phyloP scores from a whole-genome alignment of 306 rosid species.

The Trifolium repens region DNA sequence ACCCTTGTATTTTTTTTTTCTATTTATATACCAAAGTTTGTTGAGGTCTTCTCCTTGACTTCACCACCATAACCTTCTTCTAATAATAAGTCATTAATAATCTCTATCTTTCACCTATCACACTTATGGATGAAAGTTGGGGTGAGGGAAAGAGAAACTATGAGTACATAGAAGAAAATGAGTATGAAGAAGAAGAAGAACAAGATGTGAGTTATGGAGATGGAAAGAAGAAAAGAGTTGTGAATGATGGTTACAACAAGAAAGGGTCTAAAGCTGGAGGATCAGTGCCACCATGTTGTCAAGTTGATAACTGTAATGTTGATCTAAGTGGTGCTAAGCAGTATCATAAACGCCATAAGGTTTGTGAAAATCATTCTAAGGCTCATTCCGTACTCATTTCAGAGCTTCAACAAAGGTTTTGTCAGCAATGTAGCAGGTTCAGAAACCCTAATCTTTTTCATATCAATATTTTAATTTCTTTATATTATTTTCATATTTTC shows the following conservation, averaged over 20 bases:
- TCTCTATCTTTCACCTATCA: background rate
- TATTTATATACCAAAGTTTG: constrained; percentile 45
- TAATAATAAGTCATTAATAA: background rate
- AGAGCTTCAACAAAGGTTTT: constrained; percentile 73
- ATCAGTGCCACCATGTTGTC: constrained; percentile 59
- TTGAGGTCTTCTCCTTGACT: constrained; percentile 46
- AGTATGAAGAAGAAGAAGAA: constrained; percentile 53
- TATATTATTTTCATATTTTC: background rate
- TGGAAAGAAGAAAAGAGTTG: constrained; percentile 52
- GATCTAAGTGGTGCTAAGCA: constrained; percentile 75
- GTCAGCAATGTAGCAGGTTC: constrained; percentile 99
- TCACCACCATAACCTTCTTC: constrained; percentile 20
- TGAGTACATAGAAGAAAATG: constrained; percentile 44
- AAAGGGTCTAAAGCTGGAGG: constrained; percentile 58
- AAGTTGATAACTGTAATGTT: constrained; percentile 70
- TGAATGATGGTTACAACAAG: constrained; percentile 32
- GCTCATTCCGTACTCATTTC: constrained; percentile 62
- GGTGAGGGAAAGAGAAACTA: constrained; percentile 66
- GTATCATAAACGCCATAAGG: constrained; percentile 87
- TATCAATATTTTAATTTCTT: background rate
- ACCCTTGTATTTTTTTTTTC: constrained; percentile 39
- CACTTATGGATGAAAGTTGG: constrained; percentile 60
- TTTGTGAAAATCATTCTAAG: constrained; percentile 85
- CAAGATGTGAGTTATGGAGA: constrained; percentile 53
- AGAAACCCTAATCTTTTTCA: constrained; percentile 57